Base-by-base conservation (phyloP, 352 stramenopile genomes). In the Blastocystis sp. region DNA sequence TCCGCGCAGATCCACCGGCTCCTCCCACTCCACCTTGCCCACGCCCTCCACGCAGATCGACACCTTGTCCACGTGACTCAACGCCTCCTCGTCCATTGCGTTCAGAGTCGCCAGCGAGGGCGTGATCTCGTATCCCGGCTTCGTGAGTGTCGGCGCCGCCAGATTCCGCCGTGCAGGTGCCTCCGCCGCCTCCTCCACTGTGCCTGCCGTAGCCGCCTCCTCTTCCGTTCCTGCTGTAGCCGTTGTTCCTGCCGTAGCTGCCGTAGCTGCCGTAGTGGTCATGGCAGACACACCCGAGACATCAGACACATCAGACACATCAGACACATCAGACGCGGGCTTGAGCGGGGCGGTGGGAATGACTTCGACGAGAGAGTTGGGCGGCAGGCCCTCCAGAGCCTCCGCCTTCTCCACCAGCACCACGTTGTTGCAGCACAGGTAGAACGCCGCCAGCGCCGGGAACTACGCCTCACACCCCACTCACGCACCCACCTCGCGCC, bases 31-130 rank as follows among this genome's bases (percentile, higher is more conserved):
- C 64, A 7, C 48, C 64, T 14, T 7, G 23, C 60, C 66, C 17
- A 21, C 38, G 2, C 53, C 21, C 40, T 77, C 23, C 66, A 91
- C 76, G 53, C 90, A 82, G 2, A 94, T 89, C 52, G 89, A 91
- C 86, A 94, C 93, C 28, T 90, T 87, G 28, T 77, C 80, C 28
- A 94, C 90, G 79, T 91, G 89, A 66, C 92, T 91, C 56, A 94
- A 90, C 88, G 94, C 91, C 64, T 91, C 92, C 80, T 93, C 91
- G 59, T 88, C 91, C 80, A 92, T 90, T 40, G 34, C 17, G 11
- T 43, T 23, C 11, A 88, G 65, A 19, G 17, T 52, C 4, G 2
- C 80, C 4, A 88, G 56, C 2, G 80, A 81, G 53, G 80, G 80
- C 38, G 28, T 65, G 7, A 59, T 67, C 0, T 43, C 38, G n/a